A percentile compares a stretch with the other conserved stretches of the same genome.
Evolutionary conservation across 1,139 yeast species (phyloP).

Genomic region (Scheffersomyces segobiensis): DNA sequence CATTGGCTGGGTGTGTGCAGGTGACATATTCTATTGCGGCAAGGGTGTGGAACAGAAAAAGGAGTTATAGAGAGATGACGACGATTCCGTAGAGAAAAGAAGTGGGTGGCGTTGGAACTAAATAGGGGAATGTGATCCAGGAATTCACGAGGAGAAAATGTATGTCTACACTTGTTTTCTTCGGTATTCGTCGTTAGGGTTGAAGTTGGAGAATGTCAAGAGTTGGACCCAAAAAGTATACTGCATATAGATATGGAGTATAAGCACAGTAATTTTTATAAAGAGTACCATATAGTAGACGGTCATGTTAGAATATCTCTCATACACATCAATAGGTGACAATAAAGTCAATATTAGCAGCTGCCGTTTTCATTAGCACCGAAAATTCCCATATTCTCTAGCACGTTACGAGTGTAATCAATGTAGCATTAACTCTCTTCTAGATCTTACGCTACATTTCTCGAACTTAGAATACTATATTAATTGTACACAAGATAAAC

Average conservation of each 20-base stretch:
- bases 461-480: background rate
- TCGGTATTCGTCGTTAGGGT: too few relatives aligned
- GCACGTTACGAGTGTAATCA: background rate
- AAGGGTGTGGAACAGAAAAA: background rate
- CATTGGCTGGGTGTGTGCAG: constrained; percentile 3
- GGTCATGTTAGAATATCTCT: too few relatives aligned
- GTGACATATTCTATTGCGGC: background rate
- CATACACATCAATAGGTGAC: background rate
- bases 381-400: background rate
- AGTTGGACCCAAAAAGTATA: background rate
- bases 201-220: background rate
- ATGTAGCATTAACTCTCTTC: background rate
- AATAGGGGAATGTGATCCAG: too few relatives aligned
- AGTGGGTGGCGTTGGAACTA: too few relatives aligned
- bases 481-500: background rate
- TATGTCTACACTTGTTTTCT: background rate
- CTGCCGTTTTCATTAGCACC: background rate
- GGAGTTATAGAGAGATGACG: too few relatives aligned
- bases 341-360: too few relatives aligned
- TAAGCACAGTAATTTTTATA: too few relatives aligned
- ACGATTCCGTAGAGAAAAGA: too few relatives aligned
- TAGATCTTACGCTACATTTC: background rate
- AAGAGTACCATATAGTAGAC: too few relatives aligned
- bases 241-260: background rate
- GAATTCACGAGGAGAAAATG: too few relatives aligned